Percentiles rank a stretch among this genome's conserved stretches.
These are phyloP conservation scores for Apiospora rasikravindrae DNA, from an alignment of 2,329 filamentous ascomycete species.

Conservation along the genomic window DNA sequence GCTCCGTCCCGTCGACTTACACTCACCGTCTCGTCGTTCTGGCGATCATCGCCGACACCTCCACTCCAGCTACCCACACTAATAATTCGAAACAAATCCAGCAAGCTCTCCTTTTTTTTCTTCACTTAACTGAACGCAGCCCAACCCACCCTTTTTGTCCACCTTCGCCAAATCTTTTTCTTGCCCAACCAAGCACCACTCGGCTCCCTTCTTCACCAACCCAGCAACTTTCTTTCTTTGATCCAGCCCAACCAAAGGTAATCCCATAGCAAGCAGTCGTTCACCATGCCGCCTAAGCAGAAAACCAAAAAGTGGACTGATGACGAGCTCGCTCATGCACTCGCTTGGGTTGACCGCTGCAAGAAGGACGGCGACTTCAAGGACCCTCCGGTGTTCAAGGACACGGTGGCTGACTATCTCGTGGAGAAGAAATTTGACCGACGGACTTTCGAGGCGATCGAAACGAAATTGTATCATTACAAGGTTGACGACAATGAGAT, in stretches of 20 bases:
- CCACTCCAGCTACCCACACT: too few relatives aligned
- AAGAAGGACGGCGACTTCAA: neutral
- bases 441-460: neutral
- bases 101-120: too few relatives aligned
- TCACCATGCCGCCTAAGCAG: too few relatives aligned
- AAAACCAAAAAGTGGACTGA: neutral
- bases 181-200: neutral
- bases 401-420: neutral
- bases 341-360: neutral
- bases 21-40: too few relatives aligned
- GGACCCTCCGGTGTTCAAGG: too few relatives aligned
- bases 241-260: neutral
- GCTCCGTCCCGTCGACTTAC: too few relatives aligned
- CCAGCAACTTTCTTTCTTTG: neutral
- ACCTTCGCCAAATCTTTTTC: neutral
- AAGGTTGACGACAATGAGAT: neutral
- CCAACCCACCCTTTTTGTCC: neutral
- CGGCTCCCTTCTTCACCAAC: neutral
- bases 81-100: too few relatives aligned
- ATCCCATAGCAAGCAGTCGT: neutral
- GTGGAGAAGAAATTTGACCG: neutral
- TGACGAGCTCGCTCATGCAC: neutral
- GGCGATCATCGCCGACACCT: too few relatives aligned
- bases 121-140: neutral
- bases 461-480: neutral